A percentile compares a stretch with the other conserved stretches of the same genome.
Evolutionary conservation across 2,329 filamentous ascomycete species (phyloP).

Genomic region (Dactylonectria estremocensis): DNA sequence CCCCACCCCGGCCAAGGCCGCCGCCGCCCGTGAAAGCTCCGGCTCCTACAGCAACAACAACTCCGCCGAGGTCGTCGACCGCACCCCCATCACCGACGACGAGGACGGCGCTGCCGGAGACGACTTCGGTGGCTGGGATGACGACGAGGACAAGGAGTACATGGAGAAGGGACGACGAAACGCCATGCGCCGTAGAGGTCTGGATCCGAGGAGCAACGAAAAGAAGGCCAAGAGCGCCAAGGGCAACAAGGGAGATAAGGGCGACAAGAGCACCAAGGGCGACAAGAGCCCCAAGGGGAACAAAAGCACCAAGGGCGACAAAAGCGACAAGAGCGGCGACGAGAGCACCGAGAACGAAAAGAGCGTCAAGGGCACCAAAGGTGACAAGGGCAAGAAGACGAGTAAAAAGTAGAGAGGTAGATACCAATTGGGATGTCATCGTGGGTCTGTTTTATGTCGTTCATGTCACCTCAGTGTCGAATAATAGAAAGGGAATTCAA

Average conservation of each 20-base stretch:
- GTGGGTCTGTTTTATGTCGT: constrained; percentile 28
- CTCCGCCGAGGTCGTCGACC: constrained; percentile 71
- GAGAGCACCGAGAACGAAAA: constrained; percentile 9
- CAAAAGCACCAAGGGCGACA: constrained; percentile 59
- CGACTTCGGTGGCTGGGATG: constrained; percentile 81
- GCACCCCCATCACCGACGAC: constrained; percentile 73
- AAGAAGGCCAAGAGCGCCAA: constrained; percentile 47
- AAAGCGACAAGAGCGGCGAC: constrained; percentile 13
- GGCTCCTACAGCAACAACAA: constrained; percentile 29
- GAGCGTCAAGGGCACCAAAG: constrained; percentile 62
- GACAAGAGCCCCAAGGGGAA: constrained; percentile 14
- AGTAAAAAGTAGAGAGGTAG: constrained; percentile 43
- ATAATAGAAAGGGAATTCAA: constrained; percentile 36
- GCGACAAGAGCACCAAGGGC: constrained; percentile 22
- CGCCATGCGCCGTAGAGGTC: constrained; percentile 79
- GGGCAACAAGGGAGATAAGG: constrained; percentile 4
- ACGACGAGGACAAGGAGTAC: constrained; percentile 79
- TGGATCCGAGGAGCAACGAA: constrained; percentile 75
- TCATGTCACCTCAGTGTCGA: constrained; percentile 22
- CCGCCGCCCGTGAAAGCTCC: constrained; percentile 52
- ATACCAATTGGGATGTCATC: constrained; percentile 36
- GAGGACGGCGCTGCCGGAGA: constrained; percentile 67
- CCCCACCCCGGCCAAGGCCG: constrained; percentile 74
- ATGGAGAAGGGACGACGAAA: constrained; percentile 83
- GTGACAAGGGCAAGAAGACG: constrained; percentile 44